Conservation (phyloP, 805 yeast genomes). For the Teunomyces aglyptinius region DNA sequence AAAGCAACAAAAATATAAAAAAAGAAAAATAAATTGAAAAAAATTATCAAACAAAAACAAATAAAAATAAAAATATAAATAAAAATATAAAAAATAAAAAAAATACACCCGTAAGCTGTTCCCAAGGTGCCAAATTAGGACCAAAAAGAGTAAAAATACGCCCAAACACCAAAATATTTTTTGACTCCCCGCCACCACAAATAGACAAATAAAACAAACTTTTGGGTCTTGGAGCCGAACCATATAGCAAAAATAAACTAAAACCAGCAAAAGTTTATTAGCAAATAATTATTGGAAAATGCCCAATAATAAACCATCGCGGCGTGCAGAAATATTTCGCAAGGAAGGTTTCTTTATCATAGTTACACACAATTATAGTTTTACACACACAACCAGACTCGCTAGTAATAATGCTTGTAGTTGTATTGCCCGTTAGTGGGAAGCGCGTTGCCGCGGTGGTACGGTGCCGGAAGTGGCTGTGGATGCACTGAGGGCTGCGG, state of each 20-base stretch:
- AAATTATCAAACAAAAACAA: too few relatives aligned
- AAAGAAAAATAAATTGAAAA: background rate
- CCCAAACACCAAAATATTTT: too few relatives aligned
- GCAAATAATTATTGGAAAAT: background rate
- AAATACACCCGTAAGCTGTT: too few relatives aligned
- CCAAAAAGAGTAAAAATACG: too few relatives aligned
- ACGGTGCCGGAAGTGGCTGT: slow-evolving; percentile 7
- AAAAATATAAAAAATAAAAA: background rate
- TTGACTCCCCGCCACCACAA: too few relatives aligned
- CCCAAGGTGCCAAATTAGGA: too few relatives aligned
- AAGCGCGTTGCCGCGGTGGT: slow-evolving; percentile 7
- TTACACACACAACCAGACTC: background rate
- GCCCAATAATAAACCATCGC: background rate
- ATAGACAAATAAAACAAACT: too few relatives aligned
- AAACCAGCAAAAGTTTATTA: background rate
- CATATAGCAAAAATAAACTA: background rate
- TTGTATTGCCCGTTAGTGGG: slow-evolving; percentile 1
- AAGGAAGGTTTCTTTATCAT: background rate
- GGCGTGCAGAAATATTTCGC: background rate
- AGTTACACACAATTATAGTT: background rate
- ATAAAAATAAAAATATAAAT: background rate
- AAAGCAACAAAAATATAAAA: background rate
- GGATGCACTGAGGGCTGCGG: slow-evolving; percentile 6
- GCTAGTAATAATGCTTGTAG: slow-evolving; percentile 3
- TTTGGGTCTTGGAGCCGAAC: background rate